These are phyloP conservation scores for Solanum hybrid DNA, from an alignment of 305 asterid genomes.

Conservation along the genomic window DNA sequence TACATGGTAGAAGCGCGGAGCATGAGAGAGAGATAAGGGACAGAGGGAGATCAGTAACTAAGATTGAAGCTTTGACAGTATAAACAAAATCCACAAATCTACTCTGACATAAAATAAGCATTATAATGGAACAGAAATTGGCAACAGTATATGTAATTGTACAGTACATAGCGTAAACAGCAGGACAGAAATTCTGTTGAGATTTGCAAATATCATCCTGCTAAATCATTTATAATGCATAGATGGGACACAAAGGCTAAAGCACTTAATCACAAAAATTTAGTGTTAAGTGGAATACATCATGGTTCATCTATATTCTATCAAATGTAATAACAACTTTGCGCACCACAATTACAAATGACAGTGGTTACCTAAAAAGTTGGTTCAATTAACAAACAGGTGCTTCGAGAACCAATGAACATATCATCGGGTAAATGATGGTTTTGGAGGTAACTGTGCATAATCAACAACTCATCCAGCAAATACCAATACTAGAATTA, in stretches of 20 bases:
- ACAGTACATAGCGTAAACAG: not conserved
- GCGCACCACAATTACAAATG: not conserved
- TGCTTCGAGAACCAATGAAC: not conserved
- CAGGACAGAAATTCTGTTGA: not conserved
- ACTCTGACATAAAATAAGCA: not conserved
- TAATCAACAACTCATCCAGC: slow-evolving; percentile 1
- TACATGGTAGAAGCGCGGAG: not conserved
- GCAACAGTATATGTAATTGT: not conserved
- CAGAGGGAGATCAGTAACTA: not conserved
- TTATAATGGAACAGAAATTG: not conserved
- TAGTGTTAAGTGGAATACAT: not conserved
- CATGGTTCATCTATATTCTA: not conserved
- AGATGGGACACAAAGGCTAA: not conserved
- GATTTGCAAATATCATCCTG: not conserved
- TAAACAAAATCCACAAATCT: not conserved
- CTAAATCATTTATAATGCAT: not conserved
- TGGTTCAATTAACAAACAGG: not conserved
- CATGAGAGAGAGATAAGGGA: not conserved
- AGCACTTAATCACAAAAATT: not conserved
- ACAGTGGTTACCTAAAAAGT: not conserved
- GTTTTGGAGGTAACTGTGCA: not conserved
- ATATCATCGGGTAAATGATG: not conserved
- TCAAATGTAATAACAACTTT: not conserved
- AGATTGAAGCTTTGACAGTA: not conserved
- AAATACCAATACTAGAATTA: not conserved